phyloP scores from a whole-genome alignment of 805 yeast species.

The Sporopachydermia quercuum region DNA sequence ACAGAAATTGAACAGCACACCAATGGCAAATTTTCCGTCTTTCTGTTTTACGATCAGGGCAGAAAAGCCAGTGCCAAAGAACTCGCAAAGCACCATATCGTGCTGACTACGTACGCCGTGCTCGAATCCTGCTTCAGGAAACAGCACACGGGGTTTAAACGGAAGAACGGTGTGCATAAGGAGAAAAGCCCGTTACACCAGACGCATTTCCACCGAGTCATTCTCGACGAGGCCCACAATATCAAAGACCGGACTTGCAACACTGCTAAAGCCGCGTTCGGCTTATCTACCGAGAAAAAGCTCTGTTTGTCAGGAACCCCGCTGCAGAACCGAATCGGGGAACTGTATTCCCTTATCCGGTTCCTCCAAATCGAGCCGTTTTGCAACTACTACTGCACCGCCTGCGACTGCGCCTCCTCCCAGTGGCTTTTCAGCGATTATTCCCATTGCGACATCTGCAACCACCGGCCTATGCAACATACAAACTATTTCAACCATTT shows the following conservation, averaged over 20 bases:
- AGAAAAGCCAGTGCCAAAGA: slow-evolving; percentile 45
- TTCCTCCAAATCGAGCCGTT: slow-evolving; percentile 77
- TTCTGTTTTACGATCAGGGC: slow-evolving; percentile 76
- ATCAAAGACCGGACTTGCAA: slow-evolving; percentile 90
- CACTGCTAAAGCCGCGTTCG: slow-evolving; percentile 84
- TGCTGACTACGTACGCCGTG: slow-evolving; percentile 86
- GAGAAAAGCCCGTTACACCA: slow-evolving; percentile 66
- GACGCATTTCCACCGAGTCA: slow-evolving; percentile 66
- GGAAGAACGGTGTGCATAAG: slow-evolving; percentile 56
- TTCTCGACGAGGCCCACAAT: slow-evolving; percentile 94
- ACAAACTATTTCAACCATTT: slow-evolving; percentile 92
- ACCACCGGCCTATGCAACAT: slow-evolving; percentile 89
- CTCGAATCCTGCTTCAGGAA: slow-evolving; percentile 77
- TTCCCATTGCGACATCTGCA: slow-evolving; percentile 75
- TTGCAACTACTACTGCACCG: slow-evolving; percentile 82
- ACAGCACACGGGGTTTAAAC: slow-evolving; percentile 66
- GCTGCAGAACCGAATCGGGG: slow-evolving; percentile 90
- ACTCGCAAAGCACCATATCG: slow-evolving; percentile 52
- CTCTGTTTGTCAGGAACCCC: slow-evolving; percentile 97
- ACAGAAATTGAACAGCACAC: slow-evolving; percentile 83
- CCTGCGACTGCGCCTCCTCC: slow-evolving; percentile 69
- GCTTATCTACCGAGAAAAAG: slow-evolving; percentile 52
- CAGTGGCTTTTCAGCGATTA: slow-evolving; percentile 80
- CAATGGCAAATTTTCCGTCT: slow-evolving; percentile 48
- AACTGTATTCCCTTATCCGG: slow-evolving; percentile 81